A percentile compares a stretch with the other conserved stretches of the same genome.
Evolutionary conservation across 176 grass and related monocot species (phyloP).

Genomic region (Juncus inflexus): DNA sequence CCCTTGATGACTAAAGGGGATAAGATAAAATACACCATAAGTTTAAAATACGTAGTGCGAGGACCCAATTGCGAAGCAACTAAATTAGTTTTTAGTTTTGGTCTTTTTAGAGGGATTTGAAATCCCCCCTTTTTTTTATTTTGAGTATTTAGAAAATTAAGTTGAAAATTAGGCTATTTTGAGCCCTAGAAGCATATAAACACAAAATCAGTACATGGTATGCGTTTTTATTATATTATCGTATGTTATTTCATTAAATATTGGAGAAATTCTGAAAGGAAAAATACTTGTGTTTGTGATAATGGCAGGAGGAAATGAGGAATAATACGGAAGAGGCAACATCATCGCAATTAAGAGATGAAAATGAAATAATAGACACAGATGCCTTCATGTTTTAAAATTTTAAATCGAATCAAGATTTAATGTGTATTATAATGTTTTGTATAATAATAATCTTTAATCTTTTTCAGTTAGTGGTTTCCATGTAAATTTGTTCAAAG

Average conservation of each 20-base stretch:
- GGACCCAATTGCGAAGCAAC: background rate
- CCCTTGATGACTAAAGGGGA: background rate
- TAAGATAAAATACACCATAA: too few species aligned
- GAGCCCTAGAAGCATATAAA: background rate
- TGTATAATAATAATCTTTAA: too few species aligned
- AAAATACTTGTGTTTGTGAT: slow-evolving; percentile 13
- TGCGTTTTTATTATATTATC: background rate
- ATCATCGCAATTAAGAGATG: slow-evolving; percentile 42
- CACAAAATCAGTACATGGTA: too few species aligned
- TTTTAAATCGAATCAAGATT: too few species aligned
- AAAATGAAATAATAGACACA: slow-evolving; percentile 40
- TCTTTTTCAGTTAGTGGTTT: too few species aligned
- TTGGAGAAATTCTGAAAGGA: background rate
- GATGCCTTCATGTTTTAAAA: slow-evolving; percentile 40
- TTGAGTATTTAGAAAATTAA: background rate
- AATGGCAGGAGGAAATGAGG: slow-evolving; percentile 47
- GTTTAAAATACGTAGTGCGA: too few species aligned
- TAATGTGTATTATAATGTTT: too few species aligned
- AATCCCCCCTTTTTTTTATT: slow-evolving; percentile 1
- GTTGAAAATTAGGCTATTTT: background rate
- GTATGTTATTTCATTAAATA: background rate
- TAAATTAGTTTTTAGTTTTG: background rate
- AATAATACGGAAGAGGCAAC: slow-evolving; percentile 35
- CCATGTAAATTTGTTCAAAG: too few species aligned
- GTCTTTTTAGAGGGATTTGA: background rate